These are phyloP conservation scores for Pezicula neosporulosa DNA, from an alignment of 2,329 filamentous ascomycete genomes.

Conservation along the genomic window DNA sequence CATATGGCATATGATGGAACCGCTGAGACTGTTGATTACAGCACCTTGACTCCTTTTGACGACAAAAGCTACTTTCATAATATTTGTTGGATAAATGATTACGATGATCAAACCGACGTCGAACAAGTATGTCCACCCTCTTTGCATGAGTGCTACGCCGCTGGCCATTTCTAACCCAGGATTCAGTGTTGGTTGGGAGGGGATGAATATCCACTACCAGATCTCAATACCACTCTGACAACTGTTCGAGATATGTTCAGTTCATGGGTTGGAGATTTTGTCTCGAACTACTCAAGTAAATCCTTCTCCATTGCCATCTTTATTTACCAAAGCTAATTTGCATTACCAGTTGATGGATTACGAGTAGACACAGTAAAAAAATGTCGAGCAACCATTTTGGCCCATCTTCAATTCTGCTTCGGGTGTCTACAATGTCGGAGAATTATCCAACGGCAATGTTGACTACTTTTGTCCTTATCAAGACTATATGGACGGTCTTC, in stretches of 20 bases:
- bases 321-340: not conserved
- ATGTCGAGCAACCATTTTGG: conserved; percentile 49
- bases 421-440: conserved; percentile 58
- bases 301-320: conserved; percentile 9
- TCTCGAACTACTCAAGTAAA: conserved; percentile 33
- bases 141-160: not conserved
- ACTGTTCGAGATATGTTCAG: conserved; percentile 33
- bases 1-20: conserved; percentile 31
- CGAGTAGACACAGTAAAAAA: conserved; percentile 44
- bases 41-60: conserved; percentile 14
- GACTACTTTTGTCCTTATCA: conserved; percentile 33
- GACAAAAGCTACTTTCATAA: conserved; percentile 8
- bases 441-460: conserved; percentile 52
- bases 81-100: conserved; percentile 23
- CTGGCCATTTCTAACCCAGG: not conserved
- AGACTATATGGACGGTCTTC: conserved; percentile 10
- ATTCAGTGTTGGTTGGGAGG: conserved; percentile 11
- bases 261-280: conserved; percentile 34
- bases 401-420: conserved; percentile 46
- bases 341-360: conserved; percentile 36
- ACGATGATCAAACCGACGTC: conserved; percentile 29
- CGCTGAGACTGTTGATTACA: conserved; percentile 12
- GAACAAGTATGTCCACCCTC: conserved; percentile 4
- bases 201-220: conserved; percentile 41
- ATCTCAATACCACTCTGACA: conserved; percentile 36